A percentile compares a stretch with the other conserved stretches of the same genome.
These are phyloP conservation scores for Parmelia sp. DNA, from an alignment of 495 filamentous ascomycete species.

Conservation along the genomic window DNA sequence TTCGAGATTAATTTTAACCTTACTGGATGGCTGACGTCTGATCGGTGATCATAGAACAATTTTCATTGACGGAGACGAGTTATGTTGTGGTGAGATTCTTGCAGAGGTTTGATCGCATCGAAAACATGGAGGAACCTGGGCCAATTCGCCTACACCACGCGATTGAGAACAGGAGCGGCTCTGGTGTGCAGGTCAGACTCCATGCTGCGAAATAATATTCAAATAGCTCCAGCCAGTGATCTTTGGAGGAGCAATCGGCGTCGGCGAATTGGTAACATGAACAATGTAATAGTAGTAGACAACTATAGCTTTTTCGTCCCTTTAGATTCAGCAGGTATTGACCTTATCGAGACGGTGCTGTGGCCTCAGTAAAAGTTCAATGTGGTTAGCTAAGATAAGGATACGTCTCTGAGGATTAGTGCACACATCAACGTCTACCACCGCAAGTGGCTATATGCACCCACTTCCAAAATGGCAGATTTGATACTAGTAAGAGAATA, in stretches of 20 bases:
- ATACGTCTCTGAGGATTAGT: too few relatives aligned
- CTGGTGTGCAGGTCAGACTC: slow-evolving; percentile 37
- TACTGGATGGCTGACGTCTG: slow-evolving; percentile 3
- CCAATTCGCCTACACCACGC: slow-evolving; percentile 39
- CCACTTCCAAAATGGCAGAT: too few relatives aligned
- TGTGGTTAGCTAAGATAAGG: too few relatives aligned
- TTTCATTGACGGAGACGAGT: slow-evolving; percentile 44
- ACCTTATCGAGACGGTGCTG: not conserved
- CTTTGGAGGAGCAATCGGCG: not conserved
- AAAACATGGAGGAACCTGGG: slow-evolving; percentile 29
- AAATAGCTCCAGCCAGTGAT: not conserved
- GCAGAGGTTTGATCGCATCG: slow-evolving; percentile 50
- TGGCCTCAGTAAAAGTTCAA: not conserved
- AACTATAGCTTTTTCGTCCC: not conserved
- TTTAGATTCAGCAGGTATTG: not conserved
- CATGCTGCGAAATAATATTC: slow-evolving; percentile 24
- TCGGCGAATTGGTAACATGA: not conserved
- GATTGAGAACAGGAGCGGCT: slow-evolving; percentile 44
- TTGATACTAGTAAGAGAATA: too few relatives aligned
- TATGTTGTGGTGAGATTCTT: slow-evolving; percentile 48
- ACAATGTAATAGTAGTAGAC: not conserved
- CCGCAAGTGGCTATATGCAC: too few relatives aligned
- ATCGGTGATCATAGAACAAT: slow-evolving; percentile 34
- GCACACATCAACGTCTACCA: too few relatives aligned
- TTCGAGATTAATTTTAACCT: not conserved